phyloP scores from a whole-genome alignment of 2,329 filamentous ascomycete genomes.

The Microsporum ferrugineum region DNA sequence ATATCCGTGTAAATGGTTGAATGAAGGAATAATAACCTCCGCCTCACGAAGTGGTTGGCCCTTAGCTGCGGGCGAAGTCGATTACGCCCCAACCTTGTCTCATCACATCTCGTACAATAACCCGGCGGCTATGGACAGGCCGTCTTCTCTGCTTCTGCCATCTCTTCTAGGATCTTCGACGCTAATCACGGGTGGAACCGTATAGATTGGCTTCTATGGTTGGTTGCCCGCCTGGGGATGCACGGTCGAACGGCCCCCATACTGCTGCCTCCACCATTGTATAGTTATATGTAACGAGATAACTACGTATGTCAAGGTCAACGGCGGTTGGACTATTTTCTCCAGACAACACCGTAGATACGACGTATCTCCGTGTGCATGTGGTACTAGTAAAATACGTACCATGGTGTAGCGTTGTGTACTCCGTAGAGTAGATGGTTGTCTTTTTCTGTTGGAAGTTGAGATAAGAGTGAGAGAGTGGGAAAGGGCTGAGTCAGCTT shows the following conservation, averaged over 20 bases:
- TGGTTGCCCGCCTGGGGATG: neutral
- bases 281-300: too few species aligned
- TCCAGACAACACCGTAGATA: too few species aligned
- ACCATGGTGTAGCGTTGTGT: too few species aligned
- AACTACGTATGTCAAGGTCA: too few species aligned
- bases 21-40: neutral
- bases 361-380: too few species aligned
- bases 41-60: neutral
- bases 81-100: neutral
- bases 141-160: neutral
- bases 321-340: too few species aligned
- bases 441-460: neutral
- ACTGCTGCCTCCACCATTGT: neutral
- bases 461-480: neutral
- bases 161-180: neutral
- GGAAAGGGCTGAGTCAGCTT: neutral
- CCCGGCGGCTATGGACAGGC: neutral
- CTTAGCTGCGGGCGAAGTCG: neutral
- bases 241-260: neutral
- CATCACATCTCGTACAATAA: neutral
- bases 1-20: neutral
- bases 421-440: neutral
- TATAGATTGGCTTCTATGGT: neutral
- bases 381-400: too few species aligned
- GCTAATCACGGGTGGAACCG: neutral